These are phyloP conservation scores for Cryptococcus jaspeensis DNA, from an alignment of 1,284 basidiomycete species.

Conservation along the genomic window DNA sequence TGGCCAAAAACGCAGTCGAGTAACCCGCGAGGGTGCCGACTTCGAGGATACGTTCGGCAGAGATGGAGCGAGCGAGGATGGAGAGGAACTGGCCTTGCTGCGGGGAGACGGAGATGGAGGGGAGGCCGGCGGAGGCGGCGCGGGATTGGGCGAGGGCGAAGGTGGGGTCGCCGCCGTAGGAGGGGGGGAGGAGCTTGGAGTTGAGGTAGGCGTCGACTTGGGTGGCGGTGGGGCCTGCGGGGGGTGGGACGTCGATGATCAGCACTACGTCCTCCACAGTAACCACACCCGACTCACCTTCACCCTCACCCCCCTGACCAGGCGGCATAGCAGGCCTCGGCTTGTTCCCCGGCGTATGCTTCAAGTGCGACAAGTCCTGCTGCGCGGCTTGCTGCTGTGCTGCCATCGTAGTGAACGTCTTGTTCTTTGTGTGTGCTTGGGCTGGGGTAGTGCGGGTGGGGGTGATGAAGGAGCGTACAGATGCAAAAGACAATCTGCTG, in stretches of 20 bases:
- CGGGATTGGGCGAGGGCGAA: constrained; percentile 17
- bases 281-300: background rate
- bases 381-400: too few species aligned
- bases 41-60: constrained; percentile 39
- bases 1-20: constrained; percentile 40
- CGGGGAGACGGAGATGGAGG: constrained; percentile 32
- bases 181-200: constrained; percentile 21
- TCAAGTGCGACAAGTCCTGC: background rate
- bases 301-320: constrained; percentile 3
- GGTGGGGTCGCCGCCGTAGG: constrained; percentile 23
- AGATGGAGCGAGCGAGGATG: constrained; percentile 31
- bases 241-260: constrained; percentile 17
- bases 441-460: too few species aligned
- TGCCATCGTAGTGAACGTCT: too few species aligned
- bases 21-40: constrained; percentile 46
- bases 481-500: too few species aligned
- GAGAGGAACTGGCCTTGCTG: constrained; percentile 43
- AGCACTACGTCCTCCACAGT: too few species aligned
- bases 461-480: too few species aligned
- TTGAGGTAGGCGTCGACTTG: constrained; percentile 22
- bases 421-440: too few species aligned
- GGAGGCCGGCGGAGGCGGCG: constrained; percentile 35
- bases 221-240: constrained; percentile 19
- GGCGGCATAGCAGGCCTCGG: background rate
- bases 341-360: too few species aligned